Evolutionary conservation across 176 grass and related monocot genomes (phyloP), one percentile per base, ranked within the genome.

Genomic region (Eragrostis nindensis): DNA sequence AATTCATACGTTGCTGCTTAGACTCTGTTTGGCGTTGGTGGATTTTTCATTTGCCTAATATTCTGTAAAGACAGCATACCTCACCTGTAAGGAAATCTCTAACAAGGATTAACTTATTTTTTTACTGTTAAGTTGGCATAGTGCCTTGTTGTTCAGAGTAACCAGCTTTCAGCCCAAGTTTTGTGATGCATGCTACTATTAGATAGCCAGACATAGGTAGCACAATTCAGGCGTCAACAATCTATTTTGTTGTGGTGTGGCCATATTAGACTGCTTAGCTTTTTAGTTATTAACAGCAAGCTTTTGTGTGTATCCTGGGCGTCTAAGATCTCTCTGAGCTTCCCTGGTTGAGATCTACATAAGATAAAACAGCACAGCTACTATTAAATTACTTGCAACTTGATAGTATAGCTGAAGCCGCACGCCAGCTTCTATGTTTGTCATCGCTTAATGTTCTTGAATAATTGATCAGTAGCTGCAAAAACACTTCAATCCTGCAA

Each of bases 1-100:
- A 15, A 18, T 25, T 66, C 14, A 68, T 56, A 12, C 10, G 43
- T 48, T 60, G 53, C 41, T 62, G 14, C n/a, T 18, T 14, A 36
- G 40, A 81, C 44, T 49, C 19, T 77, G 39, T 3, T 77, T 27
- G 8, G 30, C 24, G 52, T 79, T 41, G 62, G 29, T 79, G 29
- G 48, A 18, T 48, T 12, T 1, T 41, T 8, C 8, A 26, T 3
- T 36, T 36, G 32, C 32, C 32, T 36, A 36, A 36, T 36, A 36
- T 36, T 36, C 32, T 36, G 32, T 4, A 36, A 36, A 36, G 32
- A 36, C 32, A 36, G 32, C 32, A 36, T 36, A 36, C 32, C 32
- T 36, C 32, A 36, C 4, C 1, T 36, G 32, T 36, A 36, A 4
- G 32, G 32, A 36, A 36, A 36, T 1, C 32, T 36, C 32, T 36